A percentile compares a stretch with the other conserved stretches of the same genome.
phyloP scores from a whole-genome alignment of 2,329 filamentous ascomycete genomes.

The Alternaria dauci region DNA sequence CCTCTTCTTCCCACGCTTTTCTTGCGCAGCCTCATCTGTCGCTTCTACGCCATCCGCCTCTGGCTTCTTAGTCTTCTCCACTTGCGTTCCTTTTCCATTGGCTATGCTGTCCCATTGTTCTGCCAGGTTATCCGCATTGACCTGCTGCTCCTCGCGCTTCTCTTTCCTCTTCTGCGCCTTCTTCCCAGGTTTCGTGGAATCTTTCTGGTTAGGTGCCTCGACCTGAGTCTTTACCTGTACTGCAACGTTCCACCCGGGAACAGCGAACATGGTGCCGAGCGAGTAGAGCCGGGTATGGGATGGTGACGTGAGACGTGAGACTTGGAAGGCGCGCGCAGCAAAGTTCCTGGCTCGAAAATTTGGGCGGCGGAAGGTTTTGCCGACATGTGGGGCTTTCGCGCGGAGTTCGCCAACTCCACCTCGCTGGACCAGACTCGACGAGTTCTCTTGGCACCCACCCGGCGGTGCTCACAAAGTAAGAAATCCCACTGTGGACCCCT shows the following conservation, averaged over 20 bases:
- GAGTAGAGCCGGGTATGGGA: not conserved
- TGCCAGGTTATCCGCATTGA: conserved; percentile 73
- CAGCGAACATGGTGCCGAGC: conserved; percentile 76
- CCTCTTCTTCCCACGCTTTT: conserved; percentile 49
- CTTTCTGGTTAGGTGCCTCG: conserved; percentile 49
- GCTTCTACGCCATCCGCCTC: conserved; percentile 67
- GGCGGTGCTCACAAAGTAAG: not conserved
- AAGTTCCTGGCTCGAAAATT: conserved; percentile 23
- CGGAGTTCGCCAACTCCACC: conserved; percentile 20
- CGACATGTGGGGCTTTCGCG: conserved; percentile 30
- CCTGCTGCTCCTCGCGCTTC: conserved; percentile 73
- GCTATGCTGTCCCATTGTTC: conserved; percentile 49
- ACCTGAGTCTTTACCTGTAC: conserved; percentile 77
- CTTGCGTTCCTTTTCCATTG: conserved; percentile 56
- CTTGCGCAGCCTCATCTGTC: conserved; percentile 38
- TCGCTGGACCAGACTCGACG: not conserved
- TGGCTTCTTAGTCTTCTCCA: conserved; percentile 53
- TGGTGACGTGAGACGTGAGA: not conserved
- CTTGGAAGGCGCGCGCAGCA: not conserved
- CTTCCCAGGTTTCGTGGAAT: conserved; percentile 56
- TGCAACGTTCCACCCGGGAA: conserved; percentile 89
- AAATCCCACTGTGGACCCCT: not conserved
- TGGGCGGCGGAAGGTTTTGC: conserved; percentile 29
- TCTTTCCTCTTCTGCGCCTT: conserved; percentile 64
- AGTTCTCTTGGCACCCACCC: not conserved